Evolutionary conservation across 495 filamentous ascomycete species (phyloP).

Genomic region (Gamarada debralockiae): DNA sequence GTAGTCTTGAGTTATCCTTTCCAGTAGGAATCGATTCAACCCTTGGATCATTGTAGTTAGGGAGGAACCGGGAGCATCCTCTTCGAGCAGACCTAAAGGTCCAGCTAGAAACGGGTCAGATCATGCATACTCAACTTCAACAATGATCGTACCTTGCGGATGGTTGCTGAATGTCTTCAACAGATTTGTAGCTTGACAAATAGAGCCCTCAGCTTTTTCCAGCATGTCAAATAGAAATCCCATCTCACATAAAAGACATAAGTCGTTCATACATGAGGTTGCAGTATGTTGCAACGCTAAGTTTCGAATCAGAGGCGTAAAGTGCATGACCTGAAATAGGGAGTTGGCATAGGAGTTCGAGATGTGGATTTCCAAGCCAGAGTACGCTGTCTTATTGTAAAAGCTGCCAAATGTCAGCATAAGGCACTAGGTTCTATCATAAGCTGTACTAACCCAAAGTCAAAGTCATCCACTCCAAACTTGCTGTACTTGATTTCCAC

Average conservation of each 20-base stretch:
- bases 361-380: conserved; percentile 93
- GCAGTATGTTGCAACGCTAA: conserved; percentile 87
- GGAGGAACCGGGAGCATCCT: conserved; percentile 64
- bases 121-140: conserved; percentile 5
- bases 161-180: conserved; percentile 80
- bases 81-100: conserved; percentile 73
- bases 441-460: conserved; percentile 68
- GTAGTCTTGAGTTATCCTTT: conserved; percentile 68
- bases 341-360: conserved; percentile 94
- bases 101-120: conserved; percentile 42
- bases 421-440: neutral
- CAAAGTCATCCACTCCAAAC: conserved; percentile 96
- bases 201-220: conserved; percentile 86
- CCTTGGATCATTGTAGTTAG: conserved; percentile 73
- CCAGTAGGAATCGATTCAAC: conserved; percentile 71
- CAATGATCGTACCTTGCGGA: conserved; percentile 49
- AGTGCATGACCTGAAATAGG: conserved; percentile 85
- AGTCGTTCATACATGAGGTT: conserved; percentile 71
- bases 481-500: conserved; percentile 96
- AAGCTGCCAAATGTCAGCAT: conserved; percentile 48
- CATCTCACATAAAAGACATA: conserved; percentile 88
- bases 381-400: conserved; percentile 88
- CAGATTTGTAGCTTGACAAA: conserved; percentile 97
- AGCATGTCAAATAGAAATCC: conserved; percentile 98
- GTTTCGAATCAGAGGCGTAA: conserved; percentile 84